phyloP scores from a whole-genome alignment of 1,284 basidiomycete species.

The Stygiomarasmius scandens region DNA sequence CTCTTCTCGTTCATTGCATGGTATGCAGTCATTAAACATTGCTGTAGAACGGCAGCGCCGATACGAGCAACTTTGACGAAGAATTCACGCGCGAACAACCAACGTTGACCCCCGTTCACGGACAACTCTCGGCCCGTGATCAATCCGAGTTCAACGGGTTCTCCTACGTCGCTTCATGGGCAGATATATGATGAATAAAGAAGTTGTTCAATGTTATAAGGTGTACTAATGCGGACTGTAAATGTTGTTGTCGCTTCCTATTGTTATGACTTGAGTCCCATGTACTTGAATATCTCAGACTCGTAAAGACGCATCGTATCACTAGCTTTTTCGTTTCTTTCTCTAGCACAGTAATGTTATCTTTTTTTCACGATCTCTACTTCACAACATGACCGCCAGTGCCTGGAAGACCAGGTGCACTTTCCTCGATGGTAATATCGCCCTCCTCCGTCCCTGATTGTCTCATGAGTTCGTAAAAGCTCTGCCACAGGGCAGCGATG shows the following conservation, averaged over 20 bases:
- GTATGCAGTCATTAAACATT: conserved; percentile 19
- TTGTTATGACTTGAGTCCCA: conserved; percentile 35
- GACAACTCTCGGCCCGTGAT: conserved; percentile 89
- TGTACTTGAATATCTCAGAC: conserved; percentile 56
- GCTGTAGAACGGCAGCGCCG: conserved; percentile 72
- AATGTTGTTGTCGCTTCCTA: conserved; percentile 34
- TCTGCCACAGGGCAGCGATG: conserved; percentile 86
- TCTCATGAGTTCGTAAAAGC: conserved; percentile 79
- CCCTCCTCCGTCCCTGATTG: conserved; percentile 35
- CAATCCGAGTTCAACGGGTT: conserved; percentile 97
- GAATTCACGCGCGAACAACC: conserved; percentile 98
- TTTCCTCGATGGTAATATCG: conserved; percentile 33
- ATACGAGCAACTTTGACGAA: conserved; percentile 91
- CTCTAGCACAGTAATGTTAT: conserved; percentile 21
- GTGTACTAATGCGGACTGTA: conserved; percentile 15
- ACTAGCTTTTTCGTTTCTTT: conserved; percentile 18
- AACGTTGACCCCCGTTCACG: conserved; percentile 96
- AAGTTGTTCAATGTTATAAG: conserved; percentile 4
- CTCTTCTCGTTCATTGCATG: not conserved
- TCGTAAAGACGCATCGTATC: conserved; percentile 35
- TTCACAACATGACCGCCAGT: conserved; percentile 11
- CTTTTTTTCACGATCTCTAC: conserved; percentile 7
- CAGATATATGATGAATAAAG: conserved; percentile 58
- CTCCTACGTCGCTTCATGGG: conserved; percentile 84
- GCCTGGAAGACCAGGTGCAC: conserved; percentile 3